A percentile compares a stretch with the other conserved stretches of the same genome.
These are phyloP conservation scores for Penicillium brevicompactum DNA, from an alignment of 2,329 filamentous ascomycete species.

Conservation along the genomic window DNA sequence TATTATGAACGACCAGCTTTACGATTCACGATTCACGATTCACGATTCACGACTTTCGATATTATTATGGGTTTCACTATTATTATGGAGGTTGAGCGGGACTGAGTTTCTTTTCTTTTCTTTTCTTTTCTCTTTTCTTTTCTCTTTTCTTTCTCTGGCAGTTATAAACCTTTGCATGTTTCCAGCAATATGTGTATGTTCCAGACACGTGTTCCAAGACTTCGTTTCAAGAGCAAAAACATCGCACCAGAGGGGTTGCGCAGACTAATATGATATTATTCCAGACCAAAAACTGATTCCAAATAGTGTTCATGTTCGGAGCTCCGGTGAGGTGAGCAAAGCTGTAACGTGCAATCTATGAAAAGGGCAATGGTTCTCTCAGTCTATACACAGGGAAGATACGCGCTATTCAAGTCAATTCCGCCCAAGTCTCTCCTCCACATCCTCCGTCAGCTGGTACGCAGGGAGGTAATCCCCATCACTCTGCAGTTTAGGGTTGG, in stretches of 20 bases:
- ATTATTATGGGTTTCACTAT: slow-evolving; percentile 12
- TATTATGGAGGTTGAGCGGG: neutral
- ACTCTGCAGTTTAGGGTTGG: slow-evolving; percentile 72
- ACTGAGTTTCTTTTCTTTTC: neutral
- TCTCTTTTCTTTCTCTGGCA: neutral
- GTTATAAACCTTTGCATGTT: slow-evolving; percentile 10
- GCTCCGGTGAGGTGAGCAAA: neutral
- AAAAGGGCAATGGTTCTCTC: slow-evolving; percentile 3
- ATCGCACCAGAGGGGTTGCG: slow-evolving; percentile 1
- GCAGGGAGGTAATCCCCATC: slow-evolving; percentile 29
- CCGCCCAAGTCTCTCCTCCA: slow-evolving; percentile 76
- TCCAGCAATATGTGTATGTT: slow-evolving; percentile 31
- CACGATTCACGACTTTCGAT: neutral
- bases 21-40: slow-evolving; percentile 8
- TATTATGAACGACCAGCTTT: slow-evolving; percentile 1
- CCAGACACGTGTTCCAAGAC: slow-evolving; percentile 23
- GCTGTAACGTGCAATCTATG: slow-evolving; percentile 17
- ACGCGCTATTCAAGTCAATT: slow-evolving; percentile 45
- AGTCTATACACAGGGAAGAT: slow-evolving; percentile 14
- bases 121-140: neutral
- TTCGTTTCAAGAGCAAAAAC: slow-evolving; percentile 7
- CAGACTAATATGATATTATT: slow-evolving; percentile 17
- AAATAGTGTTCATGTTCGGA: slow-evolving; percentile 1
- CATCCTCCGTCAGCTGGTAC: slow-evolving; percentile 56
- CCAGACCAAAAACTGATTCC: neutral